Evolutionary conservation across 495 filamentous ascomycete species (phyloP).

Genomic region (Penicillium arizonense): DNA sequence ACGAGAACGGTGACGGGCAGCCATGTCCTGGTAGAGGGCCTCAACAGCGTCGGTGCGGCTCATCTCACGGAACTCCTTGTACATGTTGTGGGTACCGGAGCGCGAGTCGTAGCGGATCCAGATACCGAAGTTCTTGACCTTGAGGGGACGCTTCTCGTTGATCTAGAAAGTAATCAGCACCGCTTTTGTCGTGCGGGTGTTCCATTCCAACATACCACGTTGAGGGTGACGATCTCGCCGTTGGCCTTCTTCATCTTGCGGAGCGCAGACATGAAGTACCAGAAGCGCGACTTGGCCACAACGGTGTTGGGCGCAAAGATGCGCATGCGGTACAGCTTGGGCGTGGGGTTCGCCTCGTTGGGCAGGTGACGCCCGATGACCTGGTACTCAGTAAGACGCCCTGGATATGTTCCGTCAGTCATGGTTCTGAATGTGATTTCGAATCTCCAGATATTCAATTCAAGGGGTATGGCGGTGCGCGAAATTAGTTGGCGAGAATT

Average conservation of each 20-base stretch:
- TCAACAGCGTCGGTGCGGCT: conserved; percentile 92
- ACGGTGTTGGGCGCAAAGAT: conserved; percentile 98
- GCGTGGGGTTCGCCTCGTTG: conserved; percentile 88
- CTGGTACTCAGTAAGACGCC: conserved; percentile 99
- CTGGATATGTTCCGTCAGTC: conserved; percentile 51
- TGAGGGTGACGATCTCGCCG: conserved; percentile 96
- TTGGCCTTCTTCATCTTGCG: conserved; percentile 99
- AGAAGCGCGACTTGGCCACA: conserved; percentile 98
- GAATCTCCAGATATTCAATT: conserved; percentile 10
- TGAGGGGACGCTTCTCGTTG: conserved; percentile 94
- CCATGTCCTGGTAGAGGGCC: conserved; percentile 98
- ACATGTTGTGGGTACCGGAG: conserved; percentile 99
- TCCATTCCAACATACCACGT: conserved; percentile 66
- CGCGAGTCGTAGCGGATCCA: conserved; percentile 99
- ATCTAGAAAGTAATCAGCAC: conserved; percentile 59
- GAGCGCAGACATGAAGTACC: conserved; percentile 99
- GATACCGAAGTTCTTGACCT: conserved; percentile 99
- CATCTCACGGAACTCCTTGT: conserved; percentile 99
- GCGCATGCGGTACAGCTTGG: conserved; percentile 99
- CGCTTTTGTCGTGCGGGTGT: not conserved
- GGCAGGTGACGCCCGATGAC: conserved; percentile 99
- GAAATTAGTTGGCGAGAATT: conserved; percentile 7
- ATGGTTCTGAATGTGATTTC: conserved; percentile 12
- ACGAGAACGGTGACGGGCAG: conserved; percentile 93
- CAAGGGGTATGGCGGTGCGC: conserved; percentile 23